Evolutionary conservation across 495 filamentous ascomycete genomes (phyloP), one percentile per base, ranked within the genome.

Genomic region (Tuber magnatum): DNA sequence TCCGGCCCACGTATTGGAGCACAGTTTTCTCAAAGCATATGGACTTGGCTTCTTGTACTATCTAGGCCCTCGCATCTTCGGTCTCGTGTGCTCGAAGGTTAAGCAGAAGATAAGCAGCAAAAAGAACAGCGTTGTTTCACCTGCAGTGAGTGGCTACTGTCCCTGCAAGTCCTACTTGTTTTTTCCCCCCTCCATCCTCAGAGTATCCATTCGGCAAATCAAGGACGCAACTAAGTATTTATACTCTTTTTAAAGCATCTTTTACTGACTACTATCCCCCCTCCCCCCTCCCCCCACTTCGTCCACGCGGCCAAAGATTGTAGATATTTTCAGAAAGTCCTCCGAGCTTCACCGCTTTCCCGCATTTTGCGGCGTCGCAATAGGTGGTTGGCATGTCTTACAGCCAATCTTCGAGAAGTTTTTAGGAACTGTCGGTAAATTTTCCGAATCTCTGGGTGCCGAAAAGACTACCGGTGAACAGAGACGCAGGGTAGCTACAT

Each of bases 311-410:
- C 41, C 65, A 38, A 72, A 83, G 80, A 70, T 83, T 75, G 70
- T 82, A 40, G 74, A 75, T 73, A 78, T 75, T 51, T 83, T 78
- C 48, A 80, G 42, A 77, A 82, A 81, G 85, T 88, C 80, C 72
- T 88, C 48, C 76, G 81, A 87, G 75, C 81, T 84, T 76, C 86
- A 89, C 78, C 85, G 91, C 56, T 95, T 97, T 81, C 92, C 94
- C 43, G 89, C 92, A 9, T 95, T 93, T 82, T 97, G 94, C 84
- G 94, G 88, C 18, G 84, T 86, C 24, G 84, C 95, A 28, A 88
- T 94, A 69, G 93, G 92, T 48, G 91, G 92, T 42, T 92, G 90
- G 75, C 92, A 91, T 24, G 78, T 94, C 69, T 84, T 95, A n/a
- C 90, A 91, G 68, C 80, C 82, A 42, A 39, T 81, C 61, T 73